These are phyloP conservation scores for Coemansia furcata DNA, from an alignment of 192 early-diverging fungal genomes.

Conservation along the genomic window DNA sequence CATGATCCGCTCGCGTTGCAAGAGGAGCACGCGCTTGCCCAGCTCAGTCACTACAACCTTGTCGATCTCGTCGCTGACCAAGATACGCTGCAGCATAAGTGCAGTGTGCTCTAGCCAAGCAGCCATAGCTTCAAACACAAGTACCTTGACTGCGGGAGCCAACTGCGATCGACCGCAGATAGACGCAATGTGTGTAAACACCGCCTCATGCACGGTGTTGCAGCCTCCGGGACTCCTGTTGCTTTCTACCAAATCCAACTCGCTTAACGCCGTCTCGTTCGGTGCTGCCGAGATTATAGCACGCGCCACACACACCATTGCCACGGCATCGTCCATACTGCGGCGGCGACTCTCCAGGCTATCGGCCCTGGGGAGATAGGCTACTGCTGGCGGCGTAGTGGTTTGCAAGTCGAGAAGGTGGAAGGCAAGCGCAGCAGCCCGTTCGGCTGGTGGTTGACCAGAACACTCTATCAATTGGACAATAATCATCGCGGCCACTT, in stretches of 20 bases:
- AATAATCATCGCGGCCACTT: conserved; percentile 47
- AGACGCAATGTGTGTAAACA: conserved; percentile 61
- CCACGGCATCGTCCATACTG: conserved; percentile 45
- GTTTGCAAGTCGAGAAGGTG: conserved; percentile 23
- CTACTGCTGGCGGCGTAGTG: background rate
- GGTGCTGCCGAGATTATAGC: conserved; percentile 39
- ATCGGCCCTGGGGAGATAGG: conserved; percentile 11
- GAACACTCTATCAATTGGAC: conserved; percentile 42
- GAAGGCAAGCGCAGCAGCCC: conserved; percentile 20
- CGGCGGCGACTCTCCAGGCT: conserved; percentile 8
- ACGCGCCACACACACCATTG: conserved; percentile 51
- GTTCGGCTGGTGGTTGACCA: conserved; percentile 9
- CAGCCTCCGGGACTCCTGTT: conserved; percentile 8
- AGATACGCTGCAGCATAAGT: conserved; percentile 35
- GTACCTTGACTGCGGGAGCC: conserved; percentile 64
- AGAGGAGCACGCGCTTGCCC: conserved; percentile 41
- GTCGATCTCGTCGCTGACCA: conserved; percentile 2
- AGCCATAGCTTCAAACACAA: conserved; percentile 74
- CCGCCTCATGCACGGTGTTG: conserved; percentile 57
- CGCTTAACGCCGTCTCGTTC: conserved; percentile 28
- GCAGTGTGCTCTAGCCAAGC: conserved; percentile 65
- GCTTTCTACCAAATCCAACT: conserved; percentile 24
- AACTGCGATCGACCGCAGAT: conserved; percentile 63
- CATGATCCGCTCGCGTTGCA: conserved; percentile 60
- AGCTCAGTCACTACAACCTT: conserved; percentile 27